Percentiles rank a stretch among this genome's conserved stretches.
These are phyloP conservation scores for Dittrichia graveolens DNA, from an alignment of 129 eudicot species.

Conservation along the genomic window DNA sequence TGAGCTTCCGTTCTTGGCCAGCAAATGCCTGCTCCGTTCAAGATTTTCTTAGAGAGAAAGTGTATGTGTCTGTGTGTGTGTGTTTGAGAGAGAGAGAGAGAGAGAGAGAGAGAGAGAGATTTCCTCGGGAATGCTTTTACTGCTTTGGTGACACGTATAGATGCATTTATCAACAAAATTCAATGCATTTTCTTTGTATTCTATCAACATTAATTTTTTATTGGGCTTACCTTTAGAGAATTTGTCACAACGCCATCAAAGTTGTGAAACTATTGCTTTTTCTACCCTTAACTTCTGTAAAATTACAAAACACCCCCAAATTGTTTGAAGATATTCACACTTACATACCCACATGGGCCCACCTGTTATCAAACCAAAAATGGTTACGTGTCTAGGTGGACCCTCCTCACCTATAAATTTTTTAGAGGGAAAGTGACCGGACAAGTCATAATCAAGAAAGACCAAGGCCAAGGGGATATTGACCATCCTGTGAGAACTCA, in stretches of 20 bases:
- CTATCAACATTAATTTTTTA: constrained; percentile 14
- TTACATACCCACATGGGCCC: not conserved
- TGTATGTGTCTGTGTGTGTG: not conserved
- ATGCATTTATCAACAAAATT: constrained; percentile 64
- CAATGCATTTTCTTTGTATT: constrained; percentile 48
- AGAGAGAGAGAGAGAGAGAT: constrained; percentile 19
- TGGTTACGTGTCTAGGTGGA: no score
- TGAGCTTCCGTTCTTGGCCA: constrained; percentile 31
- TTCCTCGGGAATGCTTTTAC: constrained; percentile 46
- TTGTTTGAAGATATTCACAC: not conserved
- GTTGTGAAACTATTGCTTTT: not conserved
- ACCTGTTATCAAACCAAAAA: no score
- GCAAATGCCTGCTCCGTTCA: not conserved
- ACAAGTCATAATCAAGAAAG: no score
- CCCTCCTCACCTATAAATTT: no score
- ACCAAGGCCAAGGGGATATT: no score
- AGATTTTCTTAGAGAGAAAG: constrained; percentile 32
- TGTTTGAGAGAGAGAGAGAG: constrained; percentile 19
- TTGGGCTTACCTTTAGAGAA: not conserved
- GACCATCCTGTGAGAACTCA: no score
- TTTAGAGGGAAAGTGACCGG: no score
- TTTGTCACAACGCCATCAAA: not conserved
- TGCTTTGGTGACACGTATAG: constrained; percentile 68
- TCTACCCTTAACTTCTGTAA: not conserved
- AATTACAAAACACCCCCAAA: not conserved